phyloP scores from a whole-genome alignment of 352 stramenopile genomes.

The Phytopythium cucurbitacearum region DNA sequence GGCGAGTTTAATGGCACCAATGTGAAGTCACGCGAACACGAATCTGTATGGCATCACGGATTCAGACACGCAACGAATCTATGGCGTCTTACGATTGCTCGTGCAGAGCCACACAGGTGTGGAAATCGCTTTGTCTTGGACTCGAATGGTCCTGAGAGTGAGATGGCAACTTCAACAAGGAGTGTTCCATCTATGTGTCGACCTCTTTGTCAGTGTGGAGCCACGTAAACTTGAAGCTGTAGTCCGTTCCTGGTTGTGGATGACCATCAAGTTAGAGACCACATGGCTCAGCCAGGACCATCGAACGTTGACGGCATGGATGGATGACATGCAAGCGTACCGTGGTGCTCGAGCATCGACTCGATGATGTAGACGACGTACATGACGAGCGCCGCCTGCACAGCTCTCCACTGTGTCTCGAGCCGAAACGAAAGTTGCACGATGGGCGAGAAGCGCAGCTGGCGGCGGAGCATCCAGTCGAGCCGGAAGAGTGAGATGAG shows the following conservation, averaged over 20 bases:
- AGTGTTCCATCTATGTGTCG: not conserved
- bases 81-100: too few relatives aligned
- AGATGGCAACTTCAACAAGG: not conserved
- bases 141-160: too few relatives aligned
- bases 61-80: too few relatives aligned
- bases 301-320: too few relatives aligned
- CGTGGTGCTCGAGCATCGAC: constrained; percentile 22
- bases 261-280: not conserved
- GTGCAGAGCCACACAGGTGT: too few relatives aligned
- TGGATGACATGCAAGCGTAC: constrained; percentile 4
- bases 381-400: constrained; percentile 30
- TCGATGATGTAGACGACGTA: constrained; percentile 39
- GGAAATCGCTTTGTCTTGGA: too few relatives aligned
- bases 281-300: not conserved
- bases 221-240: constrained; percentile 1
- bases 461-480: constrained; percentile 14
- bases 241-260: not conserved
- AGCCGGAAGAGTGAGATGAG: constrained; percentile 33
- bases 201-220: not conserved
- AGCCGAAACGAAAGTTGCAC: constrained; percentile 35
- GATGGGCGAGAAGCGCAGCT: constrained; percentile 19
- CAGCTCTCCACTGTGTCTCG: constrained; percentile 17
- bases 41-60: too few relatives aligned
- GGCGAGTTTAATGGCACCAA: too few relatives aligned
- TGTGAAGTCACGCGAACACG: too few relatives aligned